Percentiles rank a stretch among this genome's conserved stretches.
Evolutionary conservation across 768 basidiomycete genomes (phyloP).

Genomic region (Antrodiella citrinella): DNA sequence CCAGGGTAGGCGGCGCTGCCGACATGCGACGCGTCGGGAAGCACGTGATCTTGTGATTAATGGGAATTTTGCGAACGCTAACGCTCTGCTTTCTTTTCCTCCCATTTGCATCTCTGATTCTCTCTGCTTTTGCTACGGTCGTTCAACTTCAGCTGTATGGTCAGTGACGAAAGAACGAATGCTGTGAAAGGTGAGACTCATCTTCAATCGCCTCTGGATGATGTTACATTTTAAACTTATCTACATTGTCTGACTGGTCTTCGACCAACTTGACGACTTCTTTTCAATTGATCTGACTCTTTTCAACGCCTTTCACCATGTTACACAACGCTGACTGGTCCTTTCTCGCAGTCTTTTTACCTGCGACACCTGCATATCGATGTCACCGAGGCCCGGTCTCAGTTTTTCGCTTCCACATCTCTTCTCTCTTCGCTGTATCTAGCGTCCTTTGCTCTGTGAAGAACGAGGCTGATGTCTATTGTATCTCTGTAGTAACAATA

Average conservation of each 20-base stretch:
- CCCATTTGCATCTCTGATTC: too few species aligned
- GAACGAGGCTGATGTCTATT: slow-evolving; percentile 18
- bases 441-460: slow-evolving; percentile 1
- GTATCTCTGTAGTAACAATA: slow-evolving; percentile 19
- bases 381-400: background rate
- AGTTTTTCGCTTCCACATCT: background rate
- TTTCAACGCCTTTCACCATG: background rate
- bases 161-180: too few species aligned
- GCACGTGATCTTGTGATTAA: too few species aligned
- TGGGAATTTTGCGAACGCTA: too few species aligned
- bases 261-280: slow-evolving; percentile 42
- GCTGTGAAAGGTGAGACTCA: slow-evolving; percentile 6
- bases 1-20: too few species aligned
- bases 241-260: slow-evolving; percentile 84
- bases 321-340: background rate
- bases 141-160: too few species aligned
- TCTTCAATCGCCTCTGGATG: slow-evolving; percentile 26
- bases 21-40: too few species aligned
- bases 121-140: too few species aligned
- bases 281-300: background rate
- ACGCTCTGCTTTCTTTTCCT: too few species aligned
- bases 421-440: slow-evolving; percentile 2
- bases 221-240: slow-evolving; percentile 57
- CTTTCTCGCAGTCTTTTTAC: background rate
- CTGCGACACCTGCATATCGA: slow-evolving; percentile 1